A percentile compares a stretch with the other conserved stretches of the same genome.
Evolutionary conservation across 129 eudicot genomes (phyloP).

Genomic region (Helianthus tuberosus): DNA sequence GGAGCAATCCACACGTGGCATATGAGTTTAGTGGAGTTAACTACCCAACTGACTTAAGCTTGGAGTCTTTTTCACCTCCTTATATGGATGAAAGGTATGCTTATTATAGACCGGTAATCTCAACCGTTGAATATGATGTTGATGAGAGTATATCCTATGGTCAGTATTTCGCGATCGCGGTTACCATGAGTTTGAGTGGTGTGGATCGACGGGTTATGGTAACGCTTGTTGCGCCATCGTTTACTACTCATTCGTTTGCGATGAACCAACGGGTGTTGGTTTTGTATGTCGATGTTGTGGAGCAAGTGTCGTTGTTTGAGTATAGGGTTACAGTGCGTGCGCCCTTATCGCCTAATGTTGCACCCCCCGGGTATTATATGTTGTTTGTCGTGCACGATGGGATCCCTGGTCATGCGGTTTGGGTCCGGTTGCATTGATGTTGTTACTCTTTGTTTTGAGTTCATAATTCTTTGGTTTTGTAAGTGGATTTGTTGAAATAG

Average conservation of each 20-base stretch:
- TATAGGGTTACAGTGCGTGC: conserved; percentile 60
- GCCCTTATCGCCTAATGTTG: conserved; percentile 57
- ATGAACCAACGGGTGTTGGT: conserved; percentile 81
- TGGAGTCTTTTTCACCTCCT: conserved; percentile 73
- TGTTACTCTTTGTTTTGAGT: not conserved
- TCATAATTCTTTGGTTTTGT: not conserved
- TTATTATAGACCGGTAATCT: conserved; percentile 52
- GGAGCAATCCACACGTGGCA: conserved; percentile 64
- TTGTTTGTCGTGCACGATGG: conserved; percentile 72
- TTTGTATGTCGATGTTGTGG: conserved; percentile 32
- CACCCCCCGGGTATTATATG: conserved; percentile 96
- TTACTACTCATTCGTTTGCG: conserved; percentile 81
- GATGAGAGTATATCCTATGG: conserved; percentile 49
- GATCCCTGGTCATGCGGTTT: not conserved
- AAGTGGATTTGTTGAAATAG: not conserved
- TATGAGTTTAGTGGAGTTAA: conserved; percentile 51
- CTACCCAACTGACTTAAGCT: conserved; percentile 68
- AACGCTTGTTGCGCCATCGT: conserved; percentile 72
- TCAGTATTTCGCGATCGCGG: conserved; percentile 46
- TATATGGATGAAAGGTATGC: conserved; percentile 45
- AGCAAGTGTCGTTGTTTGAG: conserved; percentile 36
- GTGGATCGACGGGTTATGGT: conserved; percentile 41
- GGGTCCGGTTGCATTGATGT: conserved; percentile 28
- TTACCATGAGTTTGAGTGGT: conserved; percentile 30
- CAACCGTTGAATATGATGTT: conserved; percentile 37